phyloP scores from a whole-genome alignment of 1,284 basidiomycete species.

The Moesziomyces globuligerus region DNA sequence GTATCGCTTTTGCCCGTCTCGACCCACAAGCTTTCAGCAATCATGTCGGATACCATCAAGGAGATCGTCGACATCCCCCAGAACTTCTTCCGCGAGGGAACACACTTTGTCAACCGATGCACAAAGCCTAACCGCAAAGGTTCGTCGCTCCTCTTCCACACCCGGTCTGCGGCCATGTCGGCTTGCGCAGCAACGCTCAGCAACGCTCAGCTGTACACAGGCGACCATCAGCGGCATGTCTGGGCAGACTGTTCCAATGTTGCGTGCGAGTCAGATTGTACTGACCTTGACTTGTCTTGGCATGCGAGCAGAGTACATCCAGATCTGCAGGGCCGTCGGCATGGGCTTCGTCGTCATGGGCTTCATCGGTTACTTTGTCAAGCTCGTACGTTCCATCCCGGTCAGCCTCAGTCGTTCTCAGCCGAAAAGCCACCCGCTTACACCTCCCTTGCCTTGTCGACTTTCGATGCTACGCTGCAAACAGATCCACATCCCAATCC shows the following conservation, averaged over 20 bases:
- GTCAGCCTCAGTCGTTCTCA: too few relatives aligned
- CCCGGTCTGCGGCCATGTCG: too few relatives aligned
- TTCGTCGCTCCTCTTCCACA: conserved; percentile 69
- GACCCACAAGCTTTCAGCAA: background rate
- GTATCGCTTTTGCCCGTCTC: background rate
- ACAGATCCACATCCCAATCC: conserved; percentile 66
- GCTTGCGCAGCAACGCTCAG: too few relatives aligned
- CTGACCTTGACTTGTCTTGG: background rate
- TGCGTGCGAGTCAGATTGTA: background rate
- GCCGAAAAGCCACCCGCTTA: too few relatives aligned
- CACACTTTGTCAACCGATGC: conserved; percentile 94
- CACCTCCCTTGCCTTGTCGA: background rate
- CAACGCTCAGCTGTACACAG: too few relatives aligned
- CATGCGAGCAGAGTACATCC: conserved; percentile 59
- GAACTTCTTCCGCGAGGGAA: conserved; percentile 90
- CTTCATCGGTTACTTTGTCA: conserved; percentile 67
- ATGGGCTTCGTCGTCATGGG: conserved; percentile 67
- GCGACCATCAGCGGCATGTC: too few relatives aligned
- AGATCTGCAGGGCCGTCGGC: conserved; percentile 66
- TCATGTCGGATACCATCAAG: conserved; percentile 87
- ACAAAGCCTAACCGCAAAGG: conserved; percentile 97
- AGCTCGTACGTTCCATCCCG: conserved; percentile 63
- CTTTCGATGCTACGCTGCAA: background rate
- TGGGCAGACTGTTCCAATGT: too few relatives aligned
- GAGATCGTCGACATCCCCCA: conserved; percentile 92